Evolutionary conservation across 768 basidiomycete species (phyloP), one percentile per base, ranked within the genome.

Genomic region (Phallus indusiatus): DNA sequence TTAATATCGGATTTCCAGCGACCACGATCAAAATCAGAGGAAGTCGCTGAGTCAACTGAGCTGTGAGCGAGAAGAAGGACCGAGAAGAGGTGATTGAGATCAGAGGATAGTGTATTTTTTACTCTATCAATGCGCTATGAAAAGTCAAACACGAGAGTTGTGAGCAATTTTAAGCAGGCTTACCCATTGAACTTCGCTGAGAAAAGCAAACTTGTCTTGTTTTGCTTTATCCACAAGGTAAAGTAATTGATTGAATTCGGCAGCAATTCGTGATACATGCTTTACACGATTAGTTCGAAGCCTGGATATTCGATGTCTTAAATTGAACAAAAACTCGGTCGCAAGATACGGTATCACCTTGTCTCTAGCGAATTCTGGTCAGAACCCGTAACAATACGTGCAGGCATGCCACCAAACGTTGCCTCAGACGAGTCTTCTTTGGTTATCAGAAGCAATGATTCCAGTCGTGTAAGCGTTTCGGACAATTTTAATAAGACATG

Each of bases 401-500:
- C 11, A 46, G 33, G 50, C 75, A 69, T 18, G 67, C 65, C 9
- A 74, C 67, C 21, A 76, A 60, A 73, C 34, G 73, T 67, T 52
- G 69, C 68, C 6, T 53, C 57, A 33, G 69, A 65, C 42, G 66
- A 70, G 35, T 71, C 73, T 42, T 71, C 79, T 50, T 81, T 72
- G 37, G 84, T 61, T 59, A 92, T 90, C 16, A 85, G 74, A 17
- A 98, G 77, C 21, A 99, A 78, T 5, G 83, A 85, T 69, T 99
- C 96, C 5, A 97, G 80, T 54, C 96, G 84, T 12, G 83, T 81
- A 17, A 95, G 80, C 16, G 90, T 91, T 65, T 98, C 96, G 24
- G 94, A 94, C 50, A 98, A 85, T 71, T 92, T 92, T 62, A 97
- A 80, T 4, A 98, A 78, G 12, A 94, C 77, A 64, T 94, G 87